Conservation (phyloP, 169 alveolate genomes). For the Hepatocystis sp. region DNA sequence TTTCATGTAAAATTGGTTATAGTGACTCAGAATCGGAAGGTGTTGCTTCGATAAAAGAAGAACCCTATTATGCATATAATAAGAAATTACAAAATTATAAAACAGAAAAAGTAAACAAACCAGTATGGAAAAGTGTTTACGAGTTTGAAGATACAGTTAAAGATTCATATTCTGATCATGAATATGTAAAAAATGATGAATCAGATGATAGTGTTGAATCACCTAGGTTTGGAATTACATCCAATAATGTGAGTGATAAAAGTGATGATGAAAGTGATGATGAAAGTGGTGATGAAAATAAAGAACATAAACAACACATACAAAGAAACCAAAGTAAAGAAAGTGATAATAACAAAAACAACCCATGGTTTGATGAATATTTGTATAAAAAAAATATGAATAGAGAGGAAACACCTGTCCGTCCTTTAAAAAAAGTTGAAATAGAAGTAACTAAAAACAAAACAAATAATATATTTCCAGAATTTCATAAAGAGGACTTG, state of each 20-base stretch:
- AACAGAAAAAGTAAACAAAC: constrained; percentile 64
- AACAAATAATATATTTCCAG: constrained; percentile 1
- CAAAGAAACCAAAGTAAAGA: too few species aligned
- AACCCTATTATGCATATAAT: constrained; percentile 40
- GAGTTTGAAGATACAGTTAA: constrained; percentile 67
- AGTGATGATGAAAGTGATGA: not conserved
- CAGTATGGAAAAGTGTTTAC: constrained; percentile 58
- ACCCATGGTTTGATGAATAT: too few species aligned
- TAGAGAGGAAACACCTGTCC: too few species aligned
- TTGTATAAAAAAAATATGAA: too few species aligned
- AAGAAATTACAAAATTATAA: constrained; percentile 29
- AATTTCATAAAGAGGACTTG: constrained; percentile 1
- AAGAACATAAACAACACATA: too few species aligned
- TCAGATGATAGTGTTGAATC: constrained; percentile 35
- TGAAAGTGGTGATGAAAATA: constrained; percentile 1
- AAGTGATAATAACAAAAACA: too few species aligned
- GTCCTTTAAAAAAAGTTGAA: too few species aligned
- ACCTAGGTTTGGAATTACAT: constrained; percentile 68
- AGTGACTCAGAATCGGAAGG: constrained; percentile 76
- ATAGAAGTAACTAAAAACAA: too few species aligned
- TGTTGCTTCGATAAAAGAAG: constrained; percentile 63
- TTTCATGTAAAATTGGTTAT: constrained; percentile 68
- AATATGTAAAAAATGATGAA: constrained; percentile 29
- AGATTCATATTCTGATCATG: constrained; percentile 62
- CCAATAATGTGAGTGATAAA: constrained; percentile 14